Evolutionary conservation across 345 rosid species (phyloP), one percentile per base, ranked within the genome.

Genomic region (Arabidopsis suecica): DNA sequence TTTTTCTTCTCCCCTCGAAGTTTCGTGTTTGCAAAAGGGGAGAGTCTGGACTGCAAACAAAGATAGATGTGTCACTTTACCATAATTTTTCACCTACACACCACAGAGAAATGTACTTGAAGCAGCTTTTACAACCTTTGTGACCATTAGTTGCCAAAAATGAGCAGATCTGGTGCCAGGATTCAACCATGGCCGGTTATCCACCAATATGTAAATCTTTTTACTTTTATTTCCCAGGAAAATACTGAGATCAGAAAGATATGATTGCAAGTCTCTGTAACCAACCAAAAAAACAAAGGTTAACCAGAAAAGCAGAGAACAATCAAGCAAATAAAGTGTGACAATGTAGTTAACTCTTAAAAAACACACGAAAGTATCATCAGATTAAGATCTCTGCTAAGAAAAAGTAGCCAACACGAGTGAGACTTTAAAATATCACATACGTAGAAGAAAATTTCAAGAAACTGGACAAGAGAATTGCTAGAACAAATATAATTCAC

Each of bases 121-220:
- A 36, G 14, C n/a, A 23, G 30, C 13, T 71, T 69, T 53, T 42
- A 60, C 68, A 82, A 96, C 98, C 97, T 96, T 96, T 68, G 99
- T 96, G 49, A 96, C 98, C 98, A 96, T 91, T 16, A 93, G 81
- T 74, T 96, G 99, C 99, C 98, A 96, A 57, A 93, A 73, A 78
- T 81, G 97, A 69, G 93, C 89, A 9, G 95, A 84, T 54, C 86
- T 83, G 2, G 94, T 80, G 60, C 86, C 89, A 51, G 86, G 83
- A 63, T 77, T 83, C 83, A 88, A 68, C 97, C 99, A 96, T 79
- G 98, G 96, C 38, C 90, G 83, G 67, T 96, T 96, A 65, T 96
- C 99, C 74, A 96, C 99, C 88, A 96, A 75, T 51, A 96, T 83
- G 68, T 87, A 96, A 47, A 96, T 73, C 75, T 85, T 96, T 30